Base-by-base conservation (phyloP, 768 basidiomycete genomes). In the Daedalea quercina region DNA sequence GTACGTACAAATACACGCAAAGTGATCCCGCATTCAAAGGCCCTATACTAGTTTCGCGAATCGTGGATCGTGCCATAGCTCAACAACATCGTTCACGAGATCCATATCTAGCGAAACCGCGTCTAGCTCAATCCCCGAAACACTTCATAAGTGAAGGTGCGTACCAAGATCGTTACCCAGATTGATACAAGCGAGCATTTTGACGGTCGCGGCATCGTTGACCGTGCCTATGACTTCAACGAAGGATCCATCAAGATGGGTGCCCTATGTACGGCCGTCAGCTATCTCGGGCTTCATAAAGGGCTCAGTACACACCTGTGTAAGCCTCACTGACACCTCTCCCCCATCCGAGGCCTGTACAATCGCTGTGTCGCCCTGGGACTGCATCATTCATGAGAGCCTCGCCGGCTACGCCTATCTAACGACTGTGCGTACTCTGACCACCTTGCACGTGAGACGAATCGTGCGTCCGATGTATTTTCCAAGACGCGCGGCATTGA, bases 331-430 rank as follows among this genome's bases (percentile, higher is more conserved):
- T 22, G 67, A 69, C 7, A 86, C 80, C 62, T 89, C 71, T 0
- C 79, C 82, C 1, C 81, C 84, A 60, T 91, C 90, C 42, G 76
- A 74, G 0, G 87, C 78, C 54, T 83, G 75, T 12, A 90, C 83
- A 2, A 79, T 74, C 12, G 80, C 76, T 2, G 65, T 64, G 13
- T 75, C 75, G 17, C 72, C 73, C 31, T 76, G 63, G n/a, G 54
- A 19, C 54, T 56, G 34, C 7, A n/a, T 44, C 34, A 17, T 20
- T 22, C 9, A 28, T 44, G 4, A 37, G 19, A 40, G 13, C 15
- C 15, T 34, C 11, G 20, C 24, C 43, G 22, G 9, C 11, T 26
- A 24, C 13, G 12, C 11, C 1, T 15, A 35, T 7, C 6, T 6
- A 11, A 11, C 28, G 28, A 31, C 25, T 42, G 52, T 49, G 52